phyloP scores from a whole-genome alignment of 768 basidiomycete genomes.

The Lepiota venenata region DNA sequence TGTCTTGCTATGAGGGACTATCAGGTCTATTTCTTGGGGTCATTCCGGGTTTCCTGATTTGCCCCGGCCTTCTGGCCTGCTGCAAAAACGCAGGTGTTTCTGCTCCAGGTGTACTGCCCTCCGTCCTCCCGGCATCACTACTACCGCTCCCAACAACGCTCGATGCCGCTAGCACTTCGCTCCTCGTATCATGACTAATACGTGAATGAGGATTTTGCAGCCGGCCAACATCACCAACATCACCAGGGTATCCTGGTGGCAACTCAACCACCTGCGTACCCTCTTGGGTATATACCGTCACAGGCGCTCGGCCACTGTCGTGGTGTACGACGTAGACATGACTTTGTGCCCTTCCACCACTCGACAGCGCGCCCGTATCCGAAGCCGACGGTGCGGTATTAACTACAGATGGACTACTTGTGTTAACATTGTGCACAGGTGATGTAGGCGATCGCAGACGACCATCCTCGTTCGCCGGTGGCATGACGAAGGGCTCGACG shows the following conservation, averaged over 20 bases:
- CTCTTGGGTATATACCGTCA: conserved; percentile 53
- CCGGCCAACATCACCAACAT: neutral
- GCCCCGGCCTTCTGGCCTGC: conserved; percentile 21
- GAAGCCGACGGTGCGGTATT: conserved; percentile 5
- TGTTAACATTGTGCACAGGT: conserved; percentile 5
- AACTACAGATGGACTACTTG: conserved; percentile 15
- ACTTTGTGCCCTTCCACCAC: conserved; percentile 13
- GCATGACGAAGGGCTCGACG: conserved; percentile 42
- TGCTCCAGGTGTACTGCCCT: conserved; percentile 11
- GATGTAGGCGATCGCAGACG: conserved; percentile 13
- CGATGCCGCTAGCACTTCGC: conserved; percentile 13
- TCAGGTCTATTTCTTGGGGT: neutral
- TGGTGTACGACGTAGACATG: conserved; percentile 61
- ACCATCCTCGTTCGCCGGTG: conserved; percentile 27
- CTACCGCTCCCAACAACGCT: conserved; percentile 14
- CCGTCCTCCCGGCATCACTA: conserved; percentile 17
- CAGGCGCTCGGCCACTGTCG: conserved; percentile 53
- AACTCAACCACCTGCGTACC: conserved; percentile 59
- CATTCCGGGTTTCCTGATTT: conserved; percentile 17
- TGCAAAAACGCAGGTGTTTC: conserved; percentile 16
- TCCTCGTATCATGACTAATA: conserved; percentile 11
- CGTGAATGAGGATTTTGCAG: conserved; percentile 2
- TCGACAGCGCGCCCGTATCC: conserved; percentile 9
- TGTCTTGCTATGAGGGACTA: too few species aligned
- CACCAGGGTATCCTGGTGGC: conserved; percentile 46